Conservation (phyloP, 2,329 filamentous ascomycete genomes). For the Botrytis aclada region DNA sequence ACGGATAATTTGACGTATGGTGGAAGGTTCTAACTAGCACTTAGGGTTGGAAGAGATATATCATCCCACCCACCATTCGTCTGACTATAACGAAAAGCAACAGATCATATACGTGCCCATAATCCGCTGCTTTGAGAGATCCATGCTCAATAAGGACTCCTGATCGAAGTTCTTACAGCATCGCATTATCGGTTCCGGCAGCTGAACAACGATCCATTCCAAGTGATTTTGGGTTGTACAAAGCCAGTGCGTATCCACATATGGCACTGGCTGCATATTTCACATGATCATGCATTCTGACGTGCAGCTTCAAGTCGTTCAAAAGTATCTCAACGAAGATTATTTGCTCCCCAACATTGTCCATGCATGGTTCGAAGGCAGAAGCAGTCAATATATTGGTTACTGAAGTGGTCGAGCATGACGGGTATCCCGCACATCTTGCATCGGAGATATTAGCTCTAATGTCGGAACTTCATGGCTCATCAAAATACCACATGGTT, state of each 20-base stretch:
- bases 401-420: neutral
- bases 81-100: neutral
- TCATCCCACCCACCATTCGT: neutral
- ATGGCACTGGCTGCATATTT: neutral
- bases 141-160: neutral
- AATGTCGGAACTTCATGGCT: neutral
- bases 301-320: neutral
- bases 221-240: neutral
- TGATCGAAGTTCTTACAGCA: neutral
- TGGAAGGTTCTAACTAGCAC: neutral
- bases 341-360: neutral
- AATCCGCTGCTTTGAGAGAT: neutral
- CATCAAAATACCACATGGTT: neutral
- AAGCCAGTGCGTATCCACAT: neutral
- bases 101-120: neutral
- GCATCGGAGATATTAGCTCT: neutral
- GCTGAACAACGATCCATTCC: neutral
- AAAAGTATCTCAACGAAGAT: neutral
- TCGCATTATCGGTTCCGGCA: neutral
- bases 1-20: neutral
- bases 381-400: neutral
- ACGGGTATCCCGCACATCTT: neutral
- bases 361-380: neutral
- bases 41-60: neutral
- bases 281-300: neutral